phyloP scores from a whole-genome alignment of 202 grass and related monocot species.

The Digitaria exilis region DNA sequence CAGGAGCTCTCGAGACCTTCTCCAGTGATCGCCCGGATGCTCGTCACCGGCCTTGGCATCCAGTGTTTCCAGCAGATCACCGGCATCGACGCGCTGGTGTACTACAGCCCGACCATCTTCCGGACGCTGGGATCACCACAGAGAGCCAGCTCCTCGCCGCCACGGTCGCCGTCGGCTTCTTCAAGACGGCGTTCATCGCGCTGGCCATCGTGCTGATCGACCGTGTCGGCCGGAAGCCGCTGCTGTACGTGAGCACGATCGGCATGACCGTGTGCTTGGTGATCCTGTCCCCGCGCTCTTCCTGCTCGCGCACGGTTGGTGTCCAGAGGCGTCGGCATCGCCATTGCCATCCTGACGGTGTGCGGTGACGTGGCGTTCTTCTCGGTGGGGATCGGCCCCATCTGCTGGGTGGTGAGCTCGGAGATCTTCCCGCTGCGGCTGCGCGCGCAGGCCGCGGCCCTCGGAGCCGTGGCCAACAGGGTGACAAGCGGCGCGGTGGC shows the following conservation, averaged over 20 bases:
- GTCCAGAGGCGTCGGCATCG: slow-evolving; percentile 37
- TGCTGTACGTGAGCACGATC: slow-evolving; percentile 65
- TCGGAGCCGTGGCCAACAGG: slow-evolving; percentile 62
- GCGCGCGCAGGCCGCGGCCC: slow-evolving; percentile 72
- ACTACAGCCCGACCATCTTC: slow-evolving; percentile 88
- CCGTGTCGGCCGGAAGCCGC: slow-evolving; percentile 65
- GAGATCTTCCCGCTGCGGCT: slow-evolving; percentile 83
- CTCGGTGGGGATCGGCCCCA: slow-evolving; percentile 80
- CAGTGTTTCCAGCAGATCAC: slow-evolving; percentile 80
- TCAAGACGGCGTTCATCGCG: slow-evolving; percentile 70
- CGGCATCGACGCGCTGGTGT: slow-evolving; percentile 75
- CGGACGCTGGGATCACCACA: slow-evolving; percentile 59
- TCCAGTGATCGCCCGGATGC: slow-evolving; percentile 58
- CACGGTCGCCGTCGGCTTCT: slow-evolving; percentile 72
- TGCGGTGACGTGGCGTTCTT: slow-evolving; percentile 87
- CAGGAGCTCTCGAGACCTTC: slow-evolving; percentile 59
- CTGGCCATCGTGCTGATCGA: slow-evolving; percentile 74
- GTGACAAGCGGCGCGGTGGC: slow-evolving; percentile 75
- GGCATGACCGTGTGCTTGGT: slow-evolving; percentile 70
- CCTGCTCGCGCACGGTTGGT: slow-evolving; percentile 40
- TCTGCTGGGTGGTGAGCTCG: slow-evolving; percentile 75
- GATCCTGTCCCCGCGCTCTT: slow-evolving; percentile 41
- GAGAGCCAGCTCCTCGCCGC: slow-evolving; percentile 75
- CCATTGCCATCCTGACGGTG: slow-evolving; percentile 56
- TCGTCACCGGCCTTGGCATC: slow-evolving; percentile 62